Evolutionary conservation across 2,329 filamentous ascomycete genomes (phyloP).

Genomic region (Myriosclerotinia scirpicola): DNA sequence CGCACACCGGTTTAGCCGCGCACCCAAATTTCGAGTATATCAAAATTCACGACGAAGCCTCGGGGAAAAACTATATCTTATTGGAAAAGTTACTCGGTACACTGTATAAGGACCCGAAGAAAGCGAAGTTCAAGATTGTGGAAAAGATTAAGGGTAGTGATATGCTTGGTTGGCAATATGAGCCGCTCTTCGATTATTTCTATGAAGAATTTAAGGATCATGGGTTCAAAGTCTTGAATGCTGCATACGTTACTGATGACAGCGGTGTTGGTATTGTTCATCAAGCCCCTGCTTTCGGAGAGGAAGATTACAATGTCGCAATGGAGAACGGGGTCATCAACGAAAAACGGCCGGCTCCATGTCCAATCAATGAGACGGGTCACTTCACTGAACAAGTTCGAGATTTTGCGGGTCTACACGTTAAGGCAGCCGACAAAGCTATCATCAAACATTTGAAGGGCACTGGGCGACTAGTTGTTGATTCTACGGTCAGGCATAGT

Average conservation of each 20-base stretch:
- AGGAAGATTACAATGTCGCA: constrained; percentile 90
- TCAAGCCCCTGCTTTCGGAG: constrained; percentile 89
- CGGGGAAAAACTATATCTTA: constrained; percentile 80
- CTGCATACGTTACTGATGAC: constrained; percentile 82
- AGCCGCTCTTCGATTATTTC: constrained; percentile 88
- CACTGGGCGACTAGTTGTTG: constrained; percentile 73
- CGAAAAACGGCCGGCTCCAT: constrained; percentile 76
- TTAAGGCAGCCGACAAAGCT: constrained; percentile 88
- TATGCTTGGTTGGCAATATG: constrained; percentile 79
- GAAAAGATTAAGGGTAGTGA: constrained; percentile 78
- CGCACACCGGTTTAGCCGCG: constrained; percentile 73
- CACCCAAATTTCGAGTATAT: constrained; percentile 84
- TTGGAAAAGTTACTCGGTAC: constrained; percentile 78
- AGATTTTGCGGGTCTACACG: constrained; percentile 83
- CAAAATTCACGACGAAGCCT: constrained; percentile 80
- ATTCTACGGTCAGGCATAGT: constrained; percentile 85
- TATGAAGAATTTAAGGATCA: constrained; percentile 83
- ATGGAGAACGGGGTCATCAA: constrained; percentile 74
- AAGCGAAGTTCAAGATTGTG: constrained; percentile 85
- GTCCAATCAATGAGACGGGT: constrained; percentile 84
- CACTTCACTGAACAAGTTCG: constrained; percentile 73
- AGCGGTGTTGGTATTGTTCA: constrained; percentile 94
- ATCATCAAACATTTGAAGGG: constrained; percentile 88
- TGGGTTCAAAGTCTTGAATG: constrained; percentile 80
- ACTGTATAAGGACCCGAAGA: constrained; percentile 92